Conservation (phyloP, 305 asterid species). For the Plantago coronopus region DNA sequence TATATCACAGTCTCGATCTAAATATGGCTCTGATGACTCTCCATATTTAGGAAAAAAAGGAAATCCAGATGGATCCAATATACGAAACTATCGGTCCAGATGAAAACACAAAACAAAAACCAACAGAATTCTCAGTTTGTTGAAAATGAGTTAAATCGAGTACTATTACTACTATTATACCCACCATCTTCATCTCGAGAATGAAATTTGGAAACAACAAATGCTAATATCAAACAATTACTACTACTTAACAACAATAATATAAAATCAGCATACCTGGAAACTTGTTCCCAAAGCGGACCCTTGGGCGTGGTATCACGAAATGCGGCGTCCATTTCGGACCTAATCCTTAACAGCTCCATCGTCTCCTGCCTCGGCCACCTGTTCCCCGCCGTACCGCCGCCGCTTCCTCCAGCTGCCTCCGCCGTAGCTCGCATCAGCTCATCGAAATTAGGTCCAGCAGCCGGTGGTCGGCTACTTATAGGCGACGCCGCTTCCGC, state of each 20-base stretch:
- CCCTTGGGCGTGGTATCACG: conserved; percentile 60
- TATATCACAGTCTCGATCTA: background rate
- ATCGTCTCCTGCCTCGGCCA: conserved; percentile 71
- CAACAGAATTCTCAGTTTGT: background rate
- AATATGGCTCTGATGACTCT: background rate
- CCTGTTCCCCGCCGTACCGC: conserved; percentile 30
- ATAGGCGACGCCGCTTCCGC: conserved; percentile 43
- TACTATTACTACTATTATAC: too few species aligned
- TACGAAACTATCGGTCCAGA: background rate
- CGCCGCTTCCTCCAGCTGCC: conserved; percentile 12
- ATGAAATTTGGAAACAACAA: too few species aligned
- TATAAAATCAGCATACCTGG: conserved; percentile 30
- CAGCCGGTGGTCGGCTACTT: conserved; percentile 39
- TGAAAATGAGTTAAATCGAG: too few species aligned
- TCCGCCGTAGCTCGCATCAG: conserved; percentile 28
- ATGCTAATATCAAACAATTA: background rate
- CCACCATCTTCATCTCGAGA: too few species aligned
- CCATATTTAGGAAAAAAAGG: background rate
- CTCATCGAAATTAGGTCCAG: conserved; percentile 25
- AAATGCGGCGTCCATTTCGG: conserved; percentile 56
- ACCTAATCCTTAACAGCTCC: conserved; percentile 51
- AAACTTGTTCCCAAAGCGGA: conserved; percentile 63
- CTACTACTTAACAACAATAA: background rate
- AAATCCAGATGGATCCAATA: background rate
- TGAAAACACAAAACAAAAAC: background rate